Evolutionary conservation across 441 rosid genomes (phyloP).

Genomic region (Adansonia rubrostipa): DNA sequence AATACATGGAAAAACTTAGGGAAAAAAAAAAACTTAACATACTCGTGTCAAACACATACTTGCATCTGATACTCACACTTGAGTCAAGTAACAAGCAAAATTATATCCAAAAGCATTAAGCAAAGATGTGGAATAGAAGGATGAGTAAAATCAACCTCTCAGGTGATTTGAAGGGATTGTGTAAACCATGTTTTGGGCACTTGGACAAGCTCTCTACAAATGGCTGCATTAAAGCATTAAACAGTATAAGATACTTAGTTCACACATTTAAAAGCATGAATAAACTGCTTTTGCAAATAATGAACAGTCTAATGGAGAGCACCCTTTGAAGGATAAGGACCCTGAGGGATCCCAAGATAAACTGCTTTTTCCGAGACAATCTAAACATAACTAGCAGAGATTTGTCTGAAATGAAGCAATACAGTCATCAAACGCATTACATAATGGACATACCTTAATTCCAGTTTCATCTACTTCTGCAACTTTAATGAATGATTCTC

Average conservation of each 20-base stretch:
- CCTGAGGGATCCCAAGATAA: not conserved
- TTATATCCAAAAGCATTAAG: not conserved
- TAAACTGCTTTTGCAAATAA: not conserved
- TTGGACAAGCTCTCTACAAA: conserved; percentile 88
- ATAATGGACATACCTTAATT: conserved; percentile 57
- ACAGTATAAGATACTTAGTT: conserved; percentile 20
- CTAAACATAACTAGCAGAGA: not conserved
- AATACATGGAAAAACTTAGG: too few species aligned
- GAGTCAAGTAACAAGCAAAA: conserved; percentile 2
- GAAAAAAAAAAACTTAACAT: too few species aligned
- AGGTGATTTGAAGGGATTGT: conserved; percentile 94
- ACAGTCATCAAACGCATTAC: not conserved
- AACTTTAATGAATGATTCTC: conserved; percentile 86
- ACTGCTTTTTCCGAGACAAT: not conserved
- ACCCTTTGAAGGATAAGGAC: not conserved
- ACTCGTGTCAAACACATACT: too few species aligned
- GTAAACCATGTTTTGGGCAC: conserved; percentile 96
- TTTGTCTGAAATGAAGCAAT: not conserved
- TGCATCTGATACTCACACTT: too few species aligned
- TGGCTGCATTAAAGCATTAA: conserved; percentile 57
- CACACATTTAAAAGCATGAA: conserved; percentile 4
- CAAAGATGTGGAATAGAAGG: conserved; percentile 14
- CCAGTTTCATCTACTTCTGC: conserved; percentile 80
- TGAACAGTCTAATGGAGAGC: not conserved
- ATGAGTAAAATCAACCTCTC: conserved; percentile 64